Conservation (phyloP, 1,139 yeast genomes). For the Taphrina pruni region DNA sequence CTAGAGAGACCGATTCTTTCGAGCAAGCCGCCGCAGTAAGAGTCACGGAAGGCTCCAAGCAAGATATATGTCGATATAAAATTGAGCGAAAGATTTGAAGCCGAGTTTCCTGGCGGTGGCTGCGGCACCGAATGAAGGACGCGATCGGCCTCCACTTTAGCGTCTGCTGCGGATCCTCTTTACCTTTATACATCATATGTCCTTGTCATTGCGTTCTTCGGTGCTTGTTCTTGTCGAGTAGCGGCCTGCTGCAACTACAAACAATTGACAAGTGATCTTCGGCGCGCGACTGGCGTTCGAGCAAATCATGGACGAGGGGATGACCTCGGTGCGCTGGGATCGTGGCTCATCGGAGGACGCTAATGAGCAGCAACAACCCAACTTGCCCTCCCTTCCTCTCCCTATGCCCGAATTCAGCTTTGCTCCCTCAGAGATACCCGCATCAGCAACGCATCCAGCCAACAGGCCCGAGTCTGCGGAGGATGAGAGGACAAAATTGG, state of each 20-base stretch:
- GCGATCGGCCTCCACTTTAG: slow-evolving; percentile 4
- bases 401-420: slow-evolving; percentile 27
- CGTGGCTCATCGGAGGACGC: slow-evolving; percentile 6
- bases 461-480: slow-evolving; percentile 30
- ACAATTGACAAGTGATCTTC: background rate
- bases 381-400: background rate
- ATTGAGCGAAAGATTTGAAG: background rate
- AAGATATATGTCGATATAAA: too few relatives aligned
- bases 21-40: too few relatives aligned
- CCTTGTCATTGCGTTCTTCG: too few relatives aligned
- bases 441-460: slow-evolving; percentile 34
- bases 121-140: slow-evolving; percentile 16
- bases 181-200: too few relatives aligned
- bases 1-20: too few relatives aligned
- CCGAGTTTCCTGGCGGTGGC: background rate
- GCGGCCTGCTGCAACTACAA: background rate
- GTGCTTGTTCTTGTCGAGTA: too few relatives aligned
- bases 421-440: slow-evolving; percentile 8
- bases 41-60: too few relatives aligned
- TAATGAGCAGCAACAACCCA: slow-evolving; percentile 5
- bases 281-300: background rate
- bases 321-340: slow-evolving; percentile 31
- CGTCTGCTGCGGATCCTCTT: background rate
- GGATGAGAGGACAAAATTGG: slow-evolving; percentile 39
- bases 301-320: slow-evolving; percentile 22